Percentiles rank a stretch among this genome's conserved stretches.
Conservation (phyloP, 257 asterid genomes). For the Solanum pimpinellifolium region DNA sequence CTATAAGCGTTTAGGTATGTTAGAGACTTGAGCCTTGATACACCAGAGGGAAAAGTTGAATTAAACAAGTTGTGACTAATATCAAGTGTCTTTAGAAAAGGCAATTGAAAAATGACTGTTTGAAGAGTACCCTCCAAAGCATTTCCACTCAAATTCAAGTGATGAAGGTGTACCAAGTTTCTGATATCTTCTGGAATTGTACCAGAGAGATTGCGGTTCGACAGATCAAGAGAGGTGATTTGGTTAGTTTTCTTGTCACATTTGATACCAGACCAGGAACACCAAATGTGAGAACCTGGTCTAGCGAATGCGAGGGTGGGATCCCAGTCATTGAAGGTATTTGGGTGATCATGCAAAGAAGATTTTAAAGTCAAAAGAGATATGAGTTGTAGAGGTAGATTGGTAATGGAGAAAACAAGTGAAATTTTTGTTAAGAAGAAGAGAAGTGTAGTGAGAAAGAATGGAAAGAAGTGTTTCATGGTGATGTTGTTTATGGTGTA, state of each 20-base stretch:
- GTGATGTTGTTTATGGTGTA: slow-evolving; percentile 12
- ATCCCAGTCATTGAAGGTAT: slow-evolving; percentile 60
- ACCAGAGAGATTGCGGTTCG: slow-evolving; percentile 72
- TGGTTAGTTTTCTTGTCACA: slow-evolving; percentile 40
- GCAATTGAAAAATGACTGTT: slow-evolving; percentile 40
- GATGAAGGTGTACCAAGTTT: slow-evolving; percentile 34
- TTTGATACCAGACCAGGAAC: slow-evolving; percentile 64
- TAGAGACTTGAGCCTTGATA: slow-evolving; percentile 49
- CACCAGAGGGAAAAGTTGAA: slow-evolving; percentile 52
- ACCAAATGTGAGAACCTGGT: slow-evolving; percentile 45
- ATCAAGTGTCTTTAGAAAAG: slow-evolving; percentile 47
- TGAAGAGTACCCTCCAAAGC: slow-evolving; percentile 50
- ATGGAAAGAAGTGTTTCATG: slow-evolving; percentile 25
- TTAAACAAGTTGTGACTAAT: slow-evolving; percentile 57
- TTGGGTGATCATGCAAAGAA: slow-evolving; percentile 50
- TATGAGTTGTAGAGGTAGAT: slow-evolving; percentile 33
- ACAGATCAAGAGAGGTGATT: slow-evolving; percentile 49
- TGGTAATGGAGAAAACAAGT: background rate
- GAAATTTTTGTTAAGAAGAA: slow-evolving; percentile 5
- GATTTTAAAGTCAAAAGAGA: slow-evolving; percentile 58
- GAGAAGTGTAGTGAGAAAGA: slow-evolving; percentile 1
- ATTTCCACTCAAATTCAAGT: slow-evolving; percentile 64
- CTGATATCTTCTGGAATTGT: slow-evolving; percentile 31
- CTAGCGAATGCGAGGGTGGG: slow-evolving; percentile 19
- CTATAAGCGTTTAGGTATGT: slow-evolving; percentile 49